A percentile compares a stretch with the other conserved stretches of the same genome.
phyloP scores from a whole-genome alignment of 1,284 basidiomycete genomes.

The Schizophyllum commune region DNA sequence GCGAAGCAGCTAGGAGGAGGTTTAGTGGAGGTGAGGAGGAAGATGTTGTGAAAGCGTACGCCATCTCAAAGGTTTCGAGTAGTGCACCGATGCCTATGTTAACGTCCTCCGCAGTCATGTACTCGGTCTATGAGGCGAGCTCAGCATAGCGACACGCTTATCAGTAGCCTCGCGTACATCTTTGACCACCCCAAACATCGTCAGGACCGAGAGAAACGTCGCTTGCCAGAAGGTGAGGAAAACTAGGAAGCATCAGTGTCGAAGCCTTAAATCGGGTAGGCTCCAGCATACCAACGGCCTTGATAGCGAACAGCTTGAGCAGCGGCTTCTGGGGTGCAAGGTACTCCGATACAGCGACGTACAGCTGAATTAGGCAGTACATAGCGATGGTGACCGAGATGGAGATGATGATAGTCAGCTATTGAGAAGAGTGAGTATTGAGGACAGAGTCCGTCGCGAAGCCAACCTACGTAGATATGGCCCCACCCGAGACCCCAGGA shows the following conservation, averaged over 20 bases:
- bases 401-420: conserved; percentile 58
- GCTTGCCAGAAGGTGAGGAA: conserved; percentile 81
- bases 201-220: conserved; percentile 53
- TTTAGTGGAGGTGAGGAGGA: conserved; percentile 4
- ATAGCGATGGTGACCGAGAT: conserved; percentile 74
- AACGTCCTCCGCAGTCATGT: conserved; percentile 70
- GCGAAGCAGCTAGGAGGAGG: conserved; percentile 44
- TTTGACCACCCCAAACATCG: conserved; percentile 57
- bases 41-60: conserved; percentile 30
- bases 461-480: conserved; percentile 64
- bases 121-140: conserved; percentile 36
- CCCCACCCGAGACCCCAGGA: conserved; percentile 67
- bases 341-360: conserved; percentile 48
- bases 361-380: conserved; percentile 77
- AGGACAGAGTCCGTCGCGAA: too few relatives aligned
- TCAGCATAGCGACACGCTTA: conserved; percentile 2
- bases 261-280: not conserved
- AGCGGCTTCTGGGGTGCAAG: conserved; percentile 58
- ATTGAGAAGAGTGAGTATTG: not conserved
- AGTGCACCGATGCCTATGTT: conserved; percentile 68
- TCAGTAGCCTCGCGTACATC: conserved; percentile 33
- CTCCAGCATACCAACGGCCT: conserved; percentile 52
- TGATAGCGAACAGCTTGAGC: conserved; percentile 67
- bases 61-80: conserved; percentile 72
- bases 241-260: conserved; percentile 28